Conservation (phyloP, 2,329 filamentous ascomycete genomes). For the Calonectria pteridis region DNA sequence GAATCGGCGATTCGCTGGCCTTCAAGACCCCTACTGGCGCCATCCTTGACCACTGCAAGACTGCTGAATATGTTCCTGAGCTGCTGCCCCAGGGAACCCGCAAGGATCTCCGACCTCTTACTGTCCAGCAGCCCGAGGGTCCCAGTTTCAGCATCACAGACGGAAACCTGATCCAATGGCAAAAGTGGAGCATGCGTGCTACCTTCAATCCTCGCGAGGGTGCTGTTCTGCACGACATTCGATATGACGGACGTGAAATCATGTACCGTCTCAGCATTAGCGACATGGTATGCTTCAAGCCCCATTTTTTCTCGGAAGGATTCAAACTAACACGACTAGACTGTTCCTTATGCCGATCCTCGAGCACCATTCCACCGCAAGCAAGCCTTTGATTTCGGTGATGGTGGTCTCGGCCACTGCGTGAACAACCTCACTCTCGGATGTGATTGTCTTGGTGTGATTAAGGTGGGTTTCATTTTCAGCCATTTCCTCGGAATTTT, state of each 20-base stretch:
- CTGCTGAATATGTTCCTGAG: constrained; percentile 57
- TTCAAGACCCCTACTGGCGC: constrained; percentile 32
- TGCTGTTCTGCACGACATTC: constrained; percentile 75
- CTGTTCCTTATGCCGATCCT: constrained; percentile 75
- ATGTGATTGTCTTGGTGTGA: constrained; percentile 76
- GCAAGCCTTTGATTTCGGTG: constrained; percentile 78
- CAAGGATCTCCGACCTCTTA: constrained; percentile 70
- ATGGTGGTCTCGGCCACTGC: constrained; percentile 73
- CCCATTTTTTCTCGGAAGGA: accelerated
- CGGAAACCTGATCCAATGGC: constrained; percentile 64
- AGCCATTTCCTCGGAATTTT: background rate
- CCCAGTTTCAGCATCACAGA: constrained; percentile 57
- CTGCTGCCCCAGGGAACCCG: constrained; percentile 56
- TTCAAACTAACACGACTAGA: constrained; percentile 28
- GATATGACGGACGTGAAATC: constrained; percentile 74
- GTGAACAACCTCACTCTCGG: constrained; percentile 76
- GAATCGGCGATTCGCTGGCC: constrained; percentile 41
- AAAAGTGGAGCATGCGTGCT: constrained; percentile 77
- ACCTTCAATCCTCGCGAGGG: constrained; percentile 79
- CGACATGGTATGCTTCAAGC: constrained; percentile 69
- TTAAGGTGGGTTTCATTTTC: constrained; percentile 47
- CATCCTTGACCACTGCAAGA: constrained; percentile 47
- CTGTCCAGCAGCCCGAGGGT: constrained; percentile 55
- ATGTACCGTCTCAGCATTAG: constrained; percentile 75
- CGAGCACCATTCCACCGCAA: constrained; percentile 73